Evolutionary conservation across 768 basidiomycete genomes (phyloP).

Genomic region (Leccinellum rugosiceps): DNA sequence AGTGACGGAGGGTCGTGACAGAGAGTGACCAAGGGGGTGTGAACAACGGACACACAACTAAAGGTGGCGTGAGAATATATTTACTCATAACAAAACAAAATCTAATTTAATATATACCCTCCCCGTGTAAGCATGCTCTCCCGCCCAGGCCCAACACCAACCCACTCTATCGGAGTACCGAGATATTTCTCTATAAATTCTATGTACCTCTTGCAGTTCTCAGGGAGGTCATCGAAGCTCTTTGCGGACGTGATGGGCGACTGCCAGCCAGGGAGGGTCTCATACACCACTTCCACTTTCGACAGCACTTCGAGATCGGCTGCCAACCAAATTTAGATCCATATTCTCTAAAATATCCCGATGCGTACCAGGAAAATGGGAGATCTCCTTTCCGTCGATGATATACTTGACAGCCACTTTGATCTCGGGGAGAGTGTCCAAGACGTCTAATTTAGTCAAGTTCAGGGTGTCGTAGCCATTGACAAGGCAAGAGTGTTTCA

Average conservation of each 20-base stretch:
- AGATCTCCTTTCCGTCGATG: constrained; percentile 71
- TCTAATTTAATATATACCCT: constrained; percentile 20
- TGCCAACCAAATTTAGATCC: constrained; percentile 24
- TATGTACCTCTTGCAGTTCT: constrained; percentile 82
- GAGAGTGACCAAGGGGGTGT: constrained; percentile 25
- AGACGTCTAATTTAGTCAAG: constrained; percentile 93
- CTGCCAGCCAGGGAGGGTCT: constrained; percentile 91
- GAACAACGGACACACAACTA: constrained; percentile 12
- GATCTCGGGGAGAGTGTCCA: constrained; percentile 83
- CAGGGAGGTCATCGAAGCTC: constrained; percentile 73
- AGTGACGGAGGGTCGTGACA: constrained; percentile 35
- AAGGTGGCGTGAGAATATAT: constrained; percentile 24
- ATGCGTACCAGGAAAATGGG: constrained; percentile 81
- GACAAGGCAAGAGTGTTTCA: constrained; percentile 89
- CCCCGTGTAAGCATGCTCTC: constrained; percentile 63
- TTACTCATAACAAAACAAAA: not conserved
- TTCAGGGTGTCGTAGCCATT: constrained; percentile 95
- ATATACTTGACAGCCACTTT: constrained; percentile 82
- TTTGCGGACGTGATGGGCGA: constrained; percentile 61
- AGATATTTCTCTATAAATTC: constrained; percentile 79
- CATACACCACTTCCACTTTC: constrained; percentile 80
- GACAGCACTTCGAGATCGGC: constrained; percentile 84
- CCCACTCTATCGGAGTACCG: constrained; percentile 79
- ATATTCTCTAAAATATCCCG: not conserved
- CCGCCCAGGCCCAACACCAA: constrained; percentile 87